Conservation (phyloP, 164 flowering plant genomes). For the Vitis riparia region DNA sequence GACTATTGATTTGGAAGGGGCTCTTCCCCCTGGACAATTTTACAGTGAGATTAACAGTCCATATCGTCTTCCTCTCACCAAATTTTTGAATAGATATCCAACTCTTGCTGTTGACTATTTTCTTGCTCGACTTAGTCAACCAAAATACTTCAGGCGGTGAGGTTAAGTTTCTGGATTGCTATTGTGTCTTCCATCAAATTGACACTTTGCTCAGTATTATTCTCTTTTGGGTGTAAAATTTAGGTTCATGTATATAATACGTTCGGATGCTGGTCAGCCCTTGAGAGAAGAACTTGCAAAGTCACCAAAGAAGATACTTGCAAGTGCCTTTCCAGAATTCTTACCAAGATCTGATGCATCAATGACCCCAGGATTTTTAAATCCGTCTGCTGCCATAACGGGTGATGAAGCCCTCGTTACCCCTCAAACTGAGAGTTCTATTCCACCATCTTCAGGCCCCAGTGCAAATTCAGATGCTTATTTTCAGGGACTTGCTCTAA, state of each 20-base stretch:
- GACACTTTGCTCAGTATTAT: neutral
- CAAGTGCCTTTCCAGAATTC: conserved; percentile 79
- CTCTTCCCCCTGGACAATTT: conserved; percentile 88
- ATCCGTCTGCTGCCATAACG: conserved; percentile 33
- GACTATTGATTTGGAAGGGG: conserved; percentile 90
- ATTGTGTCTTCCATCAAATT: neutral
- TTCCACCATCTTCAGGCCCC: conserved; percentile 27
- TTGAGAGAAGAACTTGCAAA: conserved; percentile 97
- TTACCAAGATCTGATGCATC: conserved; percentile 55
- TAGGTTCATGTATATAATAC: conserved; percentile 95
- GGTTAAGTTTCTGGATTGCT: conserved; percentile 8
- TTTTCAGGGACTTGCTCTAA: conserved; percentile 90
- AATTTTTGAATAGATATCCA: conserved; percentile 87
- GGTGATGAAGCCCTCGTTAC: conserved; percentile 52
- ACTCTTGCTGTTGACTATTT: conserved; percentile 89
- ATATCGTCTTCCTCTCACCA: conserved; percentile 94
- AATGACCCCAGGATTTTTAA: conserved; percentile 39
- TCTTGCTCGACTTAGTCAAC: conserved; percentile 81
- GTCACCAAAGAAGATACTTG: conserved; percentile 89
- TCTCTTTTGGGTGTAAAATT: conserved; percentile 5
- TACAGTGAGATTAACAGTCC: conserved; percentile 99
- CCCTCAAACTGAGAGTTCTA: conserved; percentile 44
- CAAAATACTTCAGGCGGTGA: conserved; percentile 91
- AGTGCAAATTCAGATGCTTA: conserved; percentile 66
- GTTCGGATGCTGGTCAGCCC: conserved; percentile 99